These are phyloP conservation scores for Iodosphaeria phyllophila DNA, from an alignment of 2,329 filamentous ascomycete genomes.

Conservation along the genomic window DNA sequence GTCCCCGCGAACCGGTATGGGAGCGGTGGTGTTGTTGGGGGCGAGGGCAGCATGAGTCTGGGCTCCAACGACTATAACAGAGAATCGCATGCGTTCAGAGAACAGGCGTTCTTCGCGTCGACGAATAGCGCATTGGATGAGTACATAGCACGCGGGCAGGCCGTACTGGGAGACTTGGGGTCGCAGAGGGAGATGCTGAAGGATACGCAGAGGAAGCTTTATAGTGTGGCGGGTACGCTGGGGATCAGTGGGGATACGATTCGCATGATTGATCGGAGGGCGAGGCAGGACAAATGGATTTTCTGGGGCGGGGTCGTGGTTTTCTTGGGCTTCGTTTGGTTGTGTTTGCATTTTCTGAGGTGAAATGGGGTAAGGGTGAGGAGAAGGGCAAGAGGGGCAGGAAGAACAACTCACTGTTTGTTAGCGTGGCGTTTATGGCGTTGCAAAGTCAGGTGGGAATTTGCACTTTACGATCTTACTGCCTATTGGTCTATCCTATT, in stretches of 20 bases:
- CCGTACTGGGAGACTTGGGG: slow-evolving; percentile 73
- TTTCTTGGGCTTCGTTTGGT: slow-evolving; percentile 84
- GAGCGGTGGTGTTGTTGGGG: slow-evolving; percentile 10
- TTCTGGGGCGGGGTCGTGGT: slow-evolving; percentile 74
- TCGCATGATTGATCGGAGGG: slow-evolving; percentile 81
- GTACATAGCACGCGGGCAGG: slow-evolving; percentile 78
- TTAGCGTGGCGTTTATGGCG: not conserved
- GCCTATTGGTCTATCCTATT: too few species aligned
- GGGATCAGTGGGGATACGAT: slow-evolving; percentile 93
- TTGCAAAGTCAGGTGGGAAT: too few species aligned
- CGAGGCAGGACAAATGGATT: slow-evolving; percentile 95
- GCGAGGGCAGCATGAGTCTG: slow-evolving; percentile 22
- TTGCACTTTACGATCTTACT: too few species aligned
- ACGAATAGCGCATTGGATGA: slow-evolving; percentile 82
- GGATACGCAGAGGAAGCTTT: slow-evolving; percentile 76
- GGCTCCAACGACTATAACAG: slow-evolving; percentile 45
- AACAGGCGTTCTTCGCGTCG: slow-evolving; percentile 70
- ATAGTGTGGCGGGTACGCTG: slow-evolving; percentile 83
- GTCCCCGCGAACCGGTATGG: slow-evolving; percentile 23
- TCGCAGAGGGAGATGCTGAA: slow-evolving; percentile 91
- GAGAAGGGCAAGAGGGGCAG: too few species aligned
- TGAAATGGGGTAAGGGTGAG: too few species aligned
- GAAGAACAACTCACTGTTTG: slow-evolving; percentile 1
- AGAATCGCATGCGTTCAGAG: slow-evolving; percentile 69
- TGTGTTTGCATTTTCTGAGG: slow-evolving; percentile 70